phyloP scores from a whole-genome alignment of 495 filamentous ascomycete species.

The Emericellopsis terricola region DNA sequence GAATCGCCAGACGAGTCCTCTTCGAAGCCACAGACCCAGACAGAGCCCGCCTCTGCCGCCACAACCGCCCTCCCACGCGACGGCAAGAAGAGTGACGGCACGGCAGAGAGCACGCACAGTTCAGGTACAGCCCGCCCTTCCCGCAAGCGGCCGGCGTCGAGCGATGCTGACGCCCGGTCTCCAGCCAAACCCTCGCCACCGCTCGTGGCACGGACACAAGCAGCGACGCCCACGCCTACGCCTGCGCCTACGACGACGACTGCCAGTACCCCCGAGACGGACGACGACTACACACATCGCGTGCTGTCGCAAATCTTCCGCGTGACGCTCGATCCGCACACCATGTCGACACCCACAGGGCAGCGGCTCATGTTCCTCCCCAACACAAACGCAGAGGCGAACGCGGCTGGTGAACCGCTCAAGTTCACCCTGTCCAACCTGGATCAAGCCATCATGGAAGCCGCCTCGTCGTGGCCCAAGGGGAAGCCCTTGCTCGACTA shows the following conservation, averaged over 20 bases:
- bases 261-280: constrained; percentile 13
- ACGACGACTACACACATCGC: constrained; percentile 55
- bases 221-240: not conserved
- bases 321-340: constrained; percentile 45
- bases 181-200: constrained; percentile 2
- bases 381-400: constrained; percentile 45
- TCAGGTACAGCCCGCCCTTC: constrained; percentile 9
- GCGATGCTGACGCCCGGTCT: constrained; percentile 9
- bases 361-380: constrained; percentile 37
- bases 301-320: constrained; percentile 54
- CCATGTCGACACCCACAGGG: constrained; percentile 38
- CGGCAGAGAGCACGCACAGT: not conserved
- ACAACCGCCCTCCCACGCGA: constrained; percentile 2
- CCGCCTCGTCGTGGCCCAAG: constrained; percentile 16
- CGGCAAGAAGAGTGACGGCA: not conserved
- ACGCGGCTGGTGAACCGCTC: constrained; percentile 36
- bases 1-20: too few relatives aligned
- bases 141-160: constrained; percentile 11
- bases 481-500: constrained; percentile 53
- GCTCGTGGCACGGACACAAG: constrained; percentile 6
- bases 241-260: constrained; percentile 5
- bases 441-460: constrained; percentile 58
- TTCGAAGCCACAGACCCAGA: too few relatives aligned
- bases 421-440: constrained; percentile 43
- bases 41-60: too few relatives aligned